phyloP scores from a whole-genome alignment of 768 basidiomycete genomes.

The Xanthoconium stramineum region DNA sequence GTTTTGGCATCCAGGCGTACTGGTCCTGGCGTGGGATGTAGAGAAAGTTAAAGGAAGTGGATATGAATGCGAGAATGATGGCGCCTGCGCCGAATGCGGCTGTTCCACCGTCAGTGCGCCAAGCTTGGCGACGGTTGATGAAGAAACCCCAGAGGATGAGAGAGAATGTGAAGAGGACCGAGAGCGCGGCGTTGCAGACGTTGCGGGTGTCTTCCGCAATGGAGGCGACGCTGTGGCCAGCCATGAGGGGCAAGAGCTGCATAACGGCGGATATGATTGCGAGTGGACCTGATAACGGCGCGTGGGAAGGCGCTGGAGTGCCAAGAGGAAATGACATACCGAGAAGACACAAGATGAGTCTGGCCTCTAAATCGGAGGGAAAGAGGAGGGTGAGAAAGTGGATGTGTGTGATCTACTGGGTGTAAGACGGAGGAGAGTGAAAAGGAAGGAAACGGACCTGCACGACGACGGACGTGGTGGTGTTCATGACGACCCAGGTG shows the following conservation, averaged over 20 bases:
- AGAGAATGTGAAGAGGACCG: constrained; percentile 86
- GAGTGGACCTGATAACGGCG: constrained; percentile 59
- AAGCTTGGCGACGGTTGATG: constrained; percentile 87
- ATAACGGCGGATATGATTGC: constrained; percentile 81
- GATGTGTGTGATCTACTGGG: constrained; percentile 84
- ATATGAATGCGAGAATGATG: constrained; percentile 74
- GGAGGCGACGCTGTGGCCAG: constrained; percentile 35
- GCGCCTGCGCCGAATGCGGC: constrained; percentile 90
- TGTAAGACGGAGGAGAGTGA: neutral
- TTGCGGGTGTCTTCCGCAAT: constrained; percentile 79
- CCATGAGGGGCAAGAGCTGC: constrained; percentile 71
- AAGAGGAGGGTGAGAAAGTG: constrained; percentile 95
- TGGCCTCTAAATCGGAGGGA: constrained; percentile 84
- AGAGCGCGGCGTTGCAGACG: constrained; percentile 95
- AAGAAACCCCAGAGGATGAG: constrained; percentile 92
- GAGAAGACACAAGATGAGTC: constrained; percentile 81
- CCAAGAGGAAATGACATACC: constrained; percentile 42
- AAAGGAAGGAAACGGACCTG: constrained; percentile 53
- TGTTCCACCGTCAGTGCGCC: constrained; percentile 96
- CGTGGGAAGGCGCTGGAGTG: neutral
- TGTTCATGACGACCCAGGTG: constrained; percentile 87
- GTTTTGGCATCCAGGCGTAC: constrained; percentile 86
- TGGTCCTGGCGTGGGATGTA: constrained; percentile 83
- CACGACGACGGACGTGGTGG: constrained; percentile 75
- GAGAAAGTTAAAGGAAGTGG: constrained; percentile 83